Evolutionary conservation across 768 basidiomycete species (phyloP).

Genomic region (Collybiopsis luxurians): DNA sequence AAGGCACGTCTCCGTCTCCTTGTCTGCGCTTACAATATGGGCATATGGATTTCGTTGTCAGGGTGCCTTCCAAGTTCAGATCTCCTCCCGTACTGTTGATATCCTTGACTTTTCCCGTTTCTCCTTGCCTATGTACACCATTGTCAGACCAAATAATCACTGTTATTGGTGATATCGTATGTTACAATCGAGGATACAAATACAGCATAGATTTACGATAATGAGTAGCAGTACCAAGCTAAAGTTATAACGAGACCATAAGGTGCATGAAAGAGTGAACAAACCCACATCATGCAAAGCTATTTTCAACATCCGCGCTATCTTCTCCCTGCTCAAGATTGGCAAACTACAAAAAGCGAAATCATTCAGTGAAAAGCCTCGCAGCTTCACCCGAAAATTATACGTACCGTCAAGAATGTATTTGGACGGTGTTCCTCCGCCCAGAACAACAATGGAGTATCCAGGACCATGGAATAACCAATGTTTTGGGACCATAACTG

Average conservation of each 20-base stretch:
- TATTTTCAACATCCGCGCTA: conserved; percentile 94
- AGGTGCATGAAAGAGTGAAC: too few relatives aligned
- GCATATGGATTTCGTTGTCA: too few relatives aligned
- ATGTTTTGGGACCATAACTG: conserved; percentile 86
- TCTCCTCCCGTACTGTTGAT: too few relatives aligned
- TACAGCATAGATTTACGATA: not conserved
- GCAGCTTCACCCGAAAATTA: not conserved
- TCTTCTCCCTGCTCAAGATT: conserved; percentile 89
- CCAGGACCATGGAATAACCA: conserved; percentile 79
- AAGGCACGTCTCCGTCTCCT: too few relatives aligned
- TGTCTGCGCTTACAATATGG: too few relatives aligned
- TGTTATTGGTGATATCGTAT: too few relatives aligned
- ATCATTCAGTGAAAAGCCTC: conserved; percentile 4
- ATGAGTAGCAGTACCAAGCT: not conserved
- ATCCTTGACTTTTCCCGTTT: too few relatives aligned
- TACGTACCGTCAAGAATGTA: conserved; percentile 85
- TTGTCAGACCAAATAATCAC: too few relatives aligned
- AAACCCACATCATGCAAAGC: conserved; percentile 61
- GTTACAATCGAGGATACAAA: not conserved
- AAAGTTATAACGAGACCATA: too few relatives aligned
- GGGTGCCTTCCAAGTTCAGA: too few relatives aligned
- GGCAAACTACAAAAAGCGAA: conserved; percentile 60
- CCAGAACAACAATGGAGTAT: conserved; percentile 96
- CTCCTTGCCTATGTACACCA: too few relatives aligned
- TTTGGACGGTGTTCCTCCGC: conserved; percentile 92